Percentiles rank a stretch among this genome's conserved stretches.
Conservation (phyloP, 768 basidiomycete species). For the Royoungia palumana region DNA sequence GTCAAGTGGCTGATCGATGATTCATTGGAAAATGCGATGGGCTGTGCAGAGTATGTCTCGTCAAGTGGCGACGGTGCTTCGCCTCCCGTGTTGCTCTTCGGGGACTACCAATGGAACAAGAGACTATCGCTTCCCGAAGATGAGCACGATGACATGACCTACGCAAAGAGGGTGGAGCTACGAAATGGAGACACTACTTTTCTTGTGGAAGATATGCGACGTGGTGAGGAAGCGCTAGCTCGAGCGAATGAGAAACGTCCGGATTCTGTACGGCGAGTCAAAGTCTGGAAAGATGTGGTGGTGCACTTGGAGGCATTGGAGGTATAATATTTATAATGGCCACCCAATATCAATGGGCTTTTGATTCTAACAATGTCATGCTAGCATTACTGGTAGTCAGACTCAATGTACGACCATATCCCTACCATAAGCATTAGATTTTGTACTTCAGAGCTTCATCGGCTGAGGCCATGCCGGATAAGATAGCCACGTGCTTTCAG, state of each 20-base stretch:
- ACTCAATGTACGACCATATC: not conserved
- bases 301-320: slow-evolving; percentile 37
- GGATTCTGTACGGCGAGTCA: slow-evolving; percentile 47
- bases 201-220: slow-evolving; percentile 47
- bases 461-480: not conserved
- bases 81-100: slow-evolving; percentile 69
- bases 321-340: not conserved
- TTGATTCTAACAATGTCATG: not conserved
- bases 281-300: slow-evolving; percentile 61
- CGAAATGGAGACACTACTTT: slow-evolving; percentile 48
- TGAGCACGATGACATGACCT: slow-evolving; percentile 50
- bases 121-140: slow-evolving; percentile 47
- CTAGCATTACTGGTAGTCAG: slow-evolving; percentile 1
- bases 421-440: not conserved
- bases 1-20: slow-evolving; percentile 76
- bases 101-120: slow-evolving; percentile 74
- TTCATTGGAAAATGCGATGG: slow-evolving; percentile 72
- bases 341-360: no score
- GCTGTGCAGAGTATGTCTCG: slow-evolving; percentile 41
- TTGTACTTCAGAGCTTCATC: not conserved
- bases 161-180: slow-evolving; percentile 45
- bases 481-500: slow-evolving; percentile 28
- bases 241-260: slow-evolving; percentile 44
- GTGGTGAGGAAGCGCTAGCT: slow-evolving; percentile 33
- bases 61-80: slow-evolving; percentile 19